Evolutionary conservation across 2,329 filamentous ascomycete species (phyloP).

Genomic region (Talaromyces islandicus): DNA sequence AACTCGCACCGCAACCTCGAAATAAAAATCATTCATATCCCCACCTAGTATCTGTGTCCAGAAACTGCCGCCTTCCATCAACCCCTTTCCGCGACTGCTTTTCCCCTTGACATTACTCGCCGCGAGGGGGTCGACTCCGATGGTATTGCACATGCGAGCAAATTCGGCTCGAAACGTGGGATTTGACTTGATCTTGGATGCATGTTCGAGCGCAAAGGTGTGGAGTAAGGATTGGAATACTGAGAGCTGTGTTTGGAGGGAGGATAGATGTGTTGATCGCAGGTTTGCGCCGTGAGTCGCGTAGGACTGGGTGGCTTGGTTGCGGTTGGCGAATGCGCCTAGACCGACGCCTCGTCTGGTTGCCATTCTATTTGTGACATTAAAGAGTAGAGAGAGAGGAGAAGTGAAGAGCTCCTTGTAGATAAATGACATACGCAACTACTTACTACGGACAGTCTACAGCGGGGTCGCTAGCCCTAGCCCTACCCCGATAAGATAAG

Average conservation of each 20-base stretch:
- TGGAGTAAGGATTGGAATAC: conserved; percentile 94
- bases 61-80: conserved; percentile 57
- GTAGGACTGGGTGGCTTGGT: conserved; percentile 80
- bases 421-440: conserved; percentile 12
- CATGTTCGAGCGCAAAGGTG: conserved; percentile 91
- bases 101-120: conserved; percentile 51
- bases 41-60: conserved; percentile 91
- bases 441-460: not conserved
- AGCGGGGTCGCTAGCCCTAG: conserved; percentile 13
- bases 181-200: conserved; percentile 91
- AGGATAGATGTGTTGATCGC: conserved; percentile 75
- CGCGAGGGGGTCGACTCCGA: conserved; percentile 93
- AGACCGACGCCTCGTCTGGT: conserved; percentile 68
- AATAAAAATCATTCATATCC: conserved; percentile 97
- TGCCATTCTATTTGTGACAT: conserved; percentile 28
- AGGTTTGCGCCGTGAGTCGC: conserved; percentile 82
- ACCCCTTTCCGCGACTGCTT: conserved; percentile 30
- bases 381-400: not conserved
- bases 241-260: conserved; percentile 85
- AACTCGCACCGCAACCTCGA: conserved; percentile 90
- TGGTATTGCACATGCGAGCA: conserved; percentile 95
- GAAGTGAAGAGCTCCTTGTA: not conserved
- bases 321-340: conserved; percentile 79
- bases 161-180: conserved; percentile 95
- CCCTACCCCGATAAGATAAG: conserved; percentile 20